Percentiles rank a stretch among this genome's conserved stretches.
Evolutionary conservation across 768 basidiomycete species (phyloP).

Genomic region (Boletus coccyginus): DNA sequence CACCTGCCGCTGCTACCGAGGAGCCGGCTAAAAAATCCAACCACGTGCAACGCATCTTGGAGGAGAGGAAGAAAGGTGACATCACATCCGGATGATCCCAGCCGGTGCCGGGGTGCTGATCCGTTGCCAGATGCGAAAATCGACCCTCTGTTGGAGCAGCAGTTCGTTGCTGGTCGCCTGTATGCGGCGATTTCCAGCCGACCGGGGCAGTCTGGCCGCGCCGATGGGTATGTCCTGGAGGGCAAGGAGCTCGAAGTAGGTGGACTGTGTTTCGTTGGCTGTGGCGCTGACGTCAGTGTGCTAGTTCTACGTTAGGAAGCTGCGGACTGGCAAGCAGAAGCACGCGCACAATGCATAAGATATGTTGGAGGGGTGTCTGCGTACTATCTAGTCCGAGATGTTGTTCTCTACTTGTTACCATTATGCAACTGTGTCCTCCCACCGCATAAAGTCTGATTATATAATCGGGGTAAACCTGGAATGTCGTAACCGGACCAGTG

Average conservation of each 20-base stretch:
- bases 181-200: conserved; percentile 92
- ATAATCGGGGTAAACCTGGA: conserved; percentile 13
- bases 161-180: conserved; percentile 93
- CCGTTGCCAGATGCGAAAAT: conserved; percentile 73
- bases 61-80: conserved; percentile 88
- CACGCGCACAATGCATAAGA: conserved; percentile 60
- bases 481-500: conserved; percentile 35
- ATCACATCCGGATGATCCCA: conserved; percentile 7
- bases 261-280: not conserved
- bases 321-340: conserved; percentile 94
- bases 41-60: conserved; percentile 83
- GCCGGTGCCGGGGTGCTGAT: conserved; percentile 16
- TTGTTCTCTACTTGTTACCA: not conserved
- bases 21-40: conserved; percentile 81
- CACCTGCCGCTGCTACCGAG: conserved; percentile 41
- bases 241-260: conserved; percentile 96
- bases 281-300: conserved; percentile 23
- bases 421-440: conserved; percentile 1
- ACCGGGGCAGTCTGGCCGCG: conserved; percentile 95
- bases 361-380: not conserved
- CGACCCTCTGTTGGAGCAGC: conserved; percentile 83
- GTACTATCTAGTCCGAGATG: not conserved
- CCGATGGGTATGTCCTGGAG: conserved; percentile 97
- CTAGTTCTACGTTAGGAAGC: conserved; percentile 92
- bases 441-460: conserved; percentile 14